Conservation (phyloP, 257 asterid species). For the Buddleja alternifolia region DNA sequence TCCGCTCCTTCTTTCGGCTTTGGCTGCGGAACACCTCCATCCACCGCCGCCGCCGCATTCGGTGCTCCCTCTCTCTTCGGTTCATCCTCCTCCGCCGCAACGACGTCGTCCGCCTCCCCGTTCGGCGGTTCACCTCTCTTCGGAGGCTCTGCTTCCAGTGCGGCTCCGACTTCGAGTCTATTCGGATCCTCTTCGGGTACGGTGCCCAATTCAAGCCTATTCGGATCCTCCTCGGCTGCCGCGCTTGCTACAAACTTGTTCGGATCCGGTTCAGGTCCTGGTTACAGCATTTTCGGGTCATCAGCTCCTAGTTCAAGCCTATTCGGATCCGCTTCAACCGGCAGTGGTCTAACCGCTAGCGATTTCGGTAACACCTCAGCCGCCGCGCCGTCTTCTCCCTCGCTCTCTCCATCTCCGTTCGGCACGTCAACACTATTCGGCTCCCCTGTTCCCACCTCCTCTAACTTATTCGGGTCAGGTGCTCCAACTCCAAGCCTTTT, state of each 20-base stretch:
- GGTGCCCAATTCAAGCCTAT: slow-evolving; percentile 17
- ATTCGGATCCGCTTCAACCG: slow-evolving; percentile 31
- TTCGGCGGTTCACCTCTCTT: neutral
- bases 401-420: slow-evolving; percentile 46
- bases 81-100: slow-evolving; percentile 26
- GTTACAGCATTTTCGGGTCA: slow-evolving; percentile 26
- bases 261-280: slow-evolving; percentile 25
- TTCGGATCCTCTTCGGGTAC: slow-evolving; percentile 43
- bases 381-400: slow-evolving; percentile 29
- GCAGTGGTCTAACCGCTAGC: slow-evolving; percentile 31
- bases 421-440: slow-evolving; percentile 39
- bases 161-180: slow-evolving; percentile 30
- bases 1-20: slow-evolving; percentile 49
- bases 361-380: slow-evolving; percentile 39
- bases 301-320: slow-evolving; percentile 35
- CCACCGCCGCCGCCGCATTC: slow-evolving; percentile 27
- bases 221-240: slow-evolving; percentile 28
- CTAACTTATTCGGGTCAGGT: slow-evolving; percentile 43
- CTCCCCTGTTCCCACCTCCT: slow-evolving; percentile 47
- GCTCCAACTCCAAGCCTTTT: slow-evolving; percentile 45
- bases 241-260: neutral
- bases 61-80: slow-evolving; percentile 35
- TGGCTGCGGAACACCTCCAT: slow-evolving; percentile 36
- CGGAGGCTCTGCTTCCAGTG: neutral
- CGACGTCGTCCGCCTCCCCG: neutral